These are phyloP conservation scores for Colletotrichum musae DNA, from an alignment of 2,329 filamentous ascomycete genomes.

Conservation along the genomic window DNA sequence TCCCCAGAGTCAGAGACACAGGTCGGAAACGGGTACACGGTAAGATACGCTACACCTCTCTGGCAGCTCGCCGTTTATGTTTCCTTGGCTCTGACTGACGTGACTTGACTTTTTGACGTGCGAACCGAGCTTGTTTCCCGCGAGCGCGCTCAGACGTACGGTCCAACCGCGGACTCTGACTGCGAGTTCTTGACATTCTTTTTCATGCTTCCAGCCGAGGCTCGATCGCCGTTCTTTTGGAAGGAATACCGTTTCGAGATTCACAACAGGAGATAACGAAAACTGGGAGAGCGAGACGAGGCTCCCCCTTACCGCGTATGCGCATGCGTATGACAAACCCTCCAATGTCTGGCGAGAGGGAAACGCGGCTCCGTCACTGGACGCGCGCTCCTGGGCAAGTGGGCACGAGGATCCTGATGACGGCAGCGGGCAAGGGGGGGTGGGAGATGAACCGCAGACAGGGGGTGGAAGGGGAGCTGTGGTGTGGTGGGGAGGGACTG, in stretches of 20 bases:
- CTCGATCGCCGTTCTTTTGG: conserved; percentile 3
- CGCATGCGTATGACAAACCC: background rate
- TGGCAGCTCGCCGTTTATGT: conserved; percentile 30
- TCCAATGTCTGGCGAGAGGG: conserved; percentile 20
- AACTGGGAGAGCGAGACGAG: too few relatives aligned
- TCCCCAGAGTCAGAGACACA: background rate
- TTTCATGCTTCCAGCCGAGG: conserved; percentile 25
- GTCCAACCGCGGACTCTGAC: too few relatives aligned
- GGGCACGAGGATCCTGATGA: conserved; percentile 34
- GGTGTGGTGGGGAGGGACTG: conserved; percentile 21
- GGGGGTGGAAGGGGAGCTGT: conserved; percentile 10
- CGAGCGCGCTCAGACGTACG: background rate
- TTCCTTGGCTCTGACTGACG: background rate
- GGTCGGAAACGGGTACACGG: background rate
- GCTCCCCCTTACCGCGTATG: too few relatives aligned
- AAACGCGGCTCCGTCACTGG: conserved; percentile 31
- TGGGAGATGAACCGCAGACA: conserved; percentile 7
- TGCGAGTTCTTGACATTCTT: background rate
- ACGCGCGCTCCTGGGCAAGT: conserved; percentile 5
- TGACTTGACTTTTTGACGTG: conserved; percentile 18
- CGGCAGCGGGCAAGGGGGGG: conserved; percentile 7
- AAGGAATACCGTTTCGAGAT: background rate
- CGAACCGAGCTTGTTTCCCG: conserved; percentile 5
- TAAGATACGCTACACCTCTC: background rate
- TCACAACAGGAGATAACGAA: too few relatives aligned